Evolutionary conservation across 768 basidiomycete species (phyloP), one percentile per base, ranked within the genome.

Genomic region (Mycena epipterygia): DNA sequence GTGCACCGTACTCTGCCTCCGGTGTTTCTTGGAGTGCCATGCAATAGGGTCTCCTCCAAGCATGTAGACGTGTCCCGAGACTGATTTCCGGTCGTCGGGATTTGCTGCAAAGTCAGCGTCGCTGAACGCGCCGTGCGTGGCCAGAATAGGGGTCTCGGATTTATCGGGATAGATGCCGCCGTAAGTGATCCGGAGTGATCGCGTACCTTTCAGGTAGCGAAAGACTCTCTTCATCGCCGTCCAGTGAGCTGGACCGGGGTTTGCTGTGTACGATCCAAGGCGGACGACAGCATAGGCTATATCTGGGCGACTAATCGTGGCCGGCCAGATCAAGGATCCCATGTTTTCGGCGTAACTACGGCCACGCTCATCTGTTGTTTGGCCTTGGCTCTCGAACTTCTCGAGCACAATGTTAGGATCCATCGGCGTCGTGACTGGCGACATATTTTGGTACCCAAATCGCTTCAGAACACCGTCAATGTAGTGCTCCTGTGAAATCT

Each of bases 161-260:
- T 53, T 32, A 53, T 53, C 52, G 30, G 19, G 19, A 33, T 53
- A 33, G 52, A 35, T 53, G 5, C 30, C 32, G 25, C 52, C 52
- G 21, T 53, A 53, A 32, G 52, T 53, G 14, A 53, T 60, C 30
- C 59, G 59, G 17, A 21, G 42, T 7, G 11, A 21, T 11, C 44
- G 42, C 11, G 39, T 58, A 11, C 57, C 57, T 23, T 58, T 58
- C 39, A 58, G 39, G 57, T 58, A 58, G 19, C 57, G 44, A 25
- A 60, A 60, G 21, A 60, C 59, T 60, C 59, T 60, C 59, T 60
- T 60, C 32, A 60, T 30, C n/a, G 59, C 59, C 21, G 44, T 60
- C 59, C 59, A 60, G 27, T 60, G 59, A 1, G 59, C 27, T 48
- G 44, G 44, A 48, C 59, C 27, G 3, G 59, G 59, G 17, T 35